These are phyloP conservation scores for Cenchrus americanus DNA, from an alignment of 176 grass and related monocot species.

Conservation along the genomic window DNA sequence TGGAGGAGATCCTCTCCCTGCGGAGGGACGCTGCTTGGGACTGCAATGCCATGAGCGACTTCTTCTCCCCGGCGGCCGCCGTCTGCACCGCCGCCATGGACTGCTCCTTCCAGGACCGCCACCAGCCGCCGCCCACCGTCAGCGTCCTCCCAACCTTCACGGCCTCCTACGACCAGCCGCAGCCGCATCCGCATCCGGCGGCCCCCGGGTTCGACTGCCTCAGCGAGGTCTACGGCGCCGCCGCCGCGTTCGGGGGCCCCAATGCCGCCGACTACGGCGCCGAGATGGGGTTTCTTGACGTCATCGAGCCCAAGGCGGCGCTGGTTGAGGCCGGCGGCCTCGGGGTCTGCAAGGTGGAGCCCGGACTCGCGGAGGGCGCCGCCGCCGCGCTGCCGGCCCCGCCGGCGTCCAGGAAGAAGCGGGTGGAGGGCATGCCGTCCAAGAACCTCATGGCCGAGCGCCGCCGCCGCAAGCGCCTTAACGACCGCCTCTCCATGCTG, in stretches of 20 bases:
- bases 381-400: slow-evolving; percentile 21
- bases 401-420: slow-evolving; percentile 81
- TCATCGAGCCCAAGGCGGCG: slow-evolving; percentile 41
- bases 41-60: slow-evolving; percentile 76
- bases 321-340: slow-evolving; percentile 29
- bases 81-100: slow-evolving; percentile 50
- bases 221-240: slow-evolving; percentile 63
- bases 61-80: slow-evolving; percentile 59
- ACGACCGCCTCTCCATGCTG: slow-evolving; percentile 98
- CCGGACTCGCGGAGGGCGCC: slow-evolving; percentile 51
- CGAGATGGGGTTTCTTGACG: slow-evolving; percentile 63
- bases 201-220: slow-evolving; percentile 75
- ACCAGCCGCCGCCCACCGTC: slow-evolving; percentile 43
- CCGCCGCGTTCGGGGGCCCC: slow-evolving; percentile 33
- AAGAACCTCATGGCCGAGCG: slow-evolving; percentile 99
- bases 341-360: slow-evolving; percentile 81
- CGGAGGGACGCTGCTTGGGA: slow-evolving; percentile 75
- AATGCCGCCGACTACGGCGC: slow-evolving; percentile 39
- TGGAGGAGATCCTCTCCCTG: slow-evolving; percentile 86
- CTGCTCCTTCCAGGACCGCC: slow-evolving; percentile 74
- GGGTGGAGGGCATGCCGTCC: slow-evolving; percentile 90
- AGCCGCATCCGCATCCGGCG: slow-evolving; percentile 24
- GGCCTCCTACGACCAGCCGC: slow-evolving; percentile 50
- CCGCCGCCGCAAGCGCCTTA: slow-evolving; percentile 91
- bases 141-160: slow-evolving; percentile 67